Conservation (phyloP, 768 basidiomycete genomes). For the Termitomyces sp. region DNA sequence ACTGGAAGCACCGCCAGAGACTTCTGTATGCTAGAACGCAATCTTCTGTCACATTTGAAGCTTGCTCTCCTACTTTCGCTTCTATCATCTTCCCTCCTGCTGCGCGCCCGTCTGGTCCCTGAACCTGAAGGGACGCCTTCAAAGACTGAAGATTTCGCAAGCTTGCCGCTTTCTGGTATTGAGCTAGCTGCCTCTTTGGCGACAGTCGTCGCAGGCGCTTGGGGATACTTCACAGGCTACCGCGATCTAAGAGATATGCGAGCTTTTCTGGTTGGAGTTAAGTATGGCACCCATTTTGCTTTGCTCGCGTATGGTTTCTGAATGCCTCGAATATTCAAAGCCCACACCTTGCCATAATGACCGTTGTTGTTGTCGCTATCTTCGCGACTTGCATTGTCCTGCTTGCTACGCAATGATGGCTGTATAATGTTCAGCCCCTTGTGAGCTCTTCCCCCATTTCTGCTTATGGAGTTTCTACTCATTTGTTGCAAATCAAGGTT, state of each 20-base stretch:
- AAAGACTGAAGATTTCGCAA: constrained; percentile 17
- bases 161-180: constrained; percentile 47
- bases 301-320: background rate
- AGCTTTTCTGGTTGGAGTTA: constrained; percentile 55
- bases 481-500: background rate
- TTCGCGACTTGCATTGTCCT: constrained; percentile 49
- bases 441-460: background rate
- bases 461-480: background rate
- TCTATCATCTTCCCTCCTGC: constrained; percentile 57
- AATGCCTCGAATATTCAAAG: constrained; percentile 22
- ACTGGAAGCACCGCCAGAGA: constrained; percentile 64
- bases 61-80: constrained; percentile 61
- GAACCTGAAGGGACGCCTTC: constrained; percentile 17
- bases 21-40: constrained; percentile 76
- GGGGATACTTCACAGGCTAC: constrained; percentile 62
- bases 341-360: constrained; percentile 48
- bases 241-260: constrained; percentile 51
- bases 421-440: background rate
- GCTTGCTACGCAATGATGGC: constrained; percentile 26
- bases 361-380: constrained; percentile 40
- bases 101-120: constrained; percentile 55
- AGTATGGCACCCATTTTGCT: constrained; percentile 32
- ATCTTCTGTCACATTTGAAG: constrained; percentile 64
- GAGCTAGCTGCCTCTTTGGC: constrained; percentile 49
- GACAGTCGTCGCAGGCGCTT: constrained; percentile 51